Conservation (phyloP, 2,329 filamentous ascomycete species). For the Colletotrichum sp. region DNA sequence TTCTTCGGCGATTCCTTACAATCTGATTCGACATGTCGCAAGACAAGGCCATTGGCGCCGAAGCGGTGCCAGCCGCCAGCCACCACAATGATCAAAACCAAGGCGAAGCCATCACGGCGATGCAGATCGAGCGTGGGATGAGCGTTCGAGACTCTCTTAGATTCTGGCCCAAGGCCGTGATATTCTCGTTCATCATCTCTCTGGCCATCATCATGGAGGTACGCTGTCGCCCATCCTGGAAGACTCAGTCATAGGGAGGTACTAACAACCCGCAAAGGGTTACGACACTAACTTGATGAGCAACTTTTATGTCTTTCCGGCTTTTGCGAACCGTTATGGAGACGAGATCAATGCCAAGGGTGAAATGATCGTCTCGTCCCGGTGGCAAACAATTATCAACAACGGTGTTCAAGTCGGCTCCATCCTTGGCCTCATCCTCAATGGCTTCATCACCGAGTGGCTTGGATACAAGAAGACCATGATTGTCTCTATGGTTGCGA, state of each 20-base stretch:
- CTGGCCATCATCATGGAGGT: constrained; percentile 32
- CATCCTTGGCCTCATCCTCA: constrained; percentile 53
- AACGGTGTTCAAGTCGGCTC: constrained; percentile 50
- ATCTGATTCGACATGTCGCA: constrained; percentile 5
- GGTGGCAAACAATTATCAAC: constrained; percentile 56
- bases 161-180: constrained; percentile 25
- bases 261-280: constrained; percentile 27
- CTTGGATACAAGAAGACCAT: constrained; percentile 50
- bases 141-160: constrained; percentile 24
- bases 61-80: constrained; percentile 12
- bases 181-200: constrained; percentile 27
- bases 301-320: constrained; percentile 42
- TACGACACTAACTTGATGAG: constrained; percentile 40
- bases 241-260: neutral
- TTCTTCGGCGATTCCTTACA: neutral
- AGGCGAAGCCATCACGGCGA: constrained; percentile 19
- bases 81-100: neutral
- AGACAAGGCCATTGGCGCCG: constrained; percentile 11
- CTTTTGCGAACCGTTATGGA: constrained; percentile 40
- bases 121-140: constrained; percentile 26
- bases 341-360: constrained; percentile 37
- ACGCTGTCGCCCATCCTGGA: neutral
- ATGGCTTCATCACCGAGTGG: constrained; percentile 49
- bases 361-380: constrained; percentile 50
- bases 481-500: constrained; percentile 41